Percentiles rank a stretch among this genome's conserved stretches.
Evolutionary conservation across 192 early-diverging fungal genomes (phyloP).

Genomic region (Backusella liffmaniae): DNA sequence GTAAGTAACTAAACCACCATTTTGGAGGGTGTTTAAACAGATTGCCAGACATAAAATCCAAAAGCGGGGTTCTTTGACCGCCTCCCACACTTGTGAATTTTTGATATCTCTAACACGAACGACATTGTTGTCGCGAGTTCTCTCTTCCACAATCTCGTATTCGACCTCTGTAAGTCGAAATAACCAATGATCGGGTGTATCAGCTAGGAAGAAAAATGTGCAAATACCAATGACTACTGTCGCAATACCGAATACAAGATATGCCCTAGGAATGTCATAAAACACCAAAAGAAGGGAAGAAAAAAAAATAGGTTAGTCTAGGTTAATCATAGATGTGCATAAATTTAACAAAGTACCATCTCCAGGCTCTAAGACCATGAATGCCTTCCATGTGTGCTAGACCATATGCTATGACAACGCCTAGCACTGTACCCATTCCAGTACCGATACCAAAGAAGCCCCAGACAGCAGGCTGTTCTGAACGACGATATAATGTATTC

Average conservation of each 20-base stretch:
- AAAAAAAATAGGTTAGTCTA: not conserved
- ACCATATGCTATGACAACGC: constrained; percentile 12
- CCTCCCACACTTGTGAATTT: constrained; percentile 22
- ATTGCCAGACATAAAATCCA: not conserved
- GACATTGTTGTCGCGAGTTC: constrained; percentile 15
- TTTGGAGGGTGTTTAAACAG: constrained; percentile 8
- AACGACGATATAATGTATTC: constrained; percentile 18
- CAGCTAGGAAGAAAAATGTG: constrained; percentile 22
- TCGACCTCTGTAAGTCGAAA: constrained; percentile 18
- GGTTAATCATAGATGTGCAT: not conserved
- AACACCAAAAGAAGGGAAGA: not conserved
- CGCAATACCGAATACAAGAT: constrained; percentile 20
- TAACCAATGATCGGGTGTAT: constrained; percentile 7
- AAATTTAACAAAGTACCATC: constrained; percentile 17
- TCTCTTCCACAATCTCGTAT: constrained; percentile 23
- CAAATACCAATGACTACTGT: constrained; percentile 20
- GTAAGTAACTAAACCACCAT: constrained; percentile 25
- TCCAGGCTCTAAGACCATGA: constrained; percentile 13
- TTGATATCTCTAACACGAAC: constrained; percentile 8
- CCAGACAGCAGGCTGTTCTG: constrained; percentile 13
- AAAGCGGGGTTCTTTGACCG: constrained; percentile 18
- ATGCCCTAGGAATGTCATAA: constrained; percentile 15
- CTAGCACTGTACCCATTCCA: constrained; percentile 18
- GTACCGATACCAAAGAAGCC: constrained; percentile 12
- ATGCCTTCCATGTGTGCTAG: constrained; percentile 13